Base-by-base conservation (phyloP, 2,329 filamentous ascomycete genomes). In the Diaporthe sp. region DNA sequence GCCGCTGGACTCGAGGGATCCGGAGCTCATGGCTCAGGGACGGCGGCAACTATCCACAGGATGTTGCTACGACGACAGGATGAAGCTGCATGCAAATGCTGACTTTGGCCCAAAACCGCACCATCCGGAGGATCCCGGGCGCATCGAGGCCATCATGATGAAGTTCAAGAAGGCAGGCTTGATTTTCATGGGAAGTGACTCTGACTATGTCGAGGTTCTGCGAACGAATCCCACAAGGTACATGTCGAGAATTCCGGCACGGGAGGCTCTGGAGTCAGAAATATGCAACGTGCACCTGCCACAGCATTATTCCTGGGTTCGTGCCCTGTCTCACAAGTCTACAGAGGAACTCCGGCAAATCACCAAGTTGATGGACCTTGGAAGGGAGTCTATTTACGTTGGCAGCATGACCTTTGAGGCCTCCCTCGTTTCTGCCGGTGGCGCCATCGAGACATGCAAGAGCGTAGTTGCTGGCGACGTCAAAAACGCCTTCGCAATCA, bases 401-500 rank as follows among this genome's bases (percentile, higher is more conserved):
- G 95, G 96, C 70, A 91, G 90, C 66, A 90, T 96, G 81, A 97
- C 95, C 0, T 96, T 92, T 79, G 91, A 92, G 56, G 96, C 95
- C 42, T 94, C 96, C 1, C 87, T 94, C 51, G 87, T 99, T 44
- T 96, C 97, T 1, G 94, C 94, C 17, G 97, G 97, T 39, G 96
- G 96, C 56, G 96, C 96, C 22, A 98, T 99, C 76, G 97, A 99
- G 84, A 97, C 96, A 0, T 98, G 96, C 84, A 93, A 96, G 82
- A 94, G 94, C n/a, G 95, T 99, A 6, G 93, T 97, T 32, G 88
- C 89, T 3, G 93, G 94, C 4, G 89, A 91, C 73, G 94, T 98
- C 70, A 98, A 97, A 83, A 99, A 99, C 80, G 95, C 94, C 0
- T 97, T 99, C 81, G 97, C 97, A 1, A 93, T 99, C 50, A 98